Base-by-base conservation (phyloP, 345 rosid species). In the Moricandia moricandioides region DNA sequence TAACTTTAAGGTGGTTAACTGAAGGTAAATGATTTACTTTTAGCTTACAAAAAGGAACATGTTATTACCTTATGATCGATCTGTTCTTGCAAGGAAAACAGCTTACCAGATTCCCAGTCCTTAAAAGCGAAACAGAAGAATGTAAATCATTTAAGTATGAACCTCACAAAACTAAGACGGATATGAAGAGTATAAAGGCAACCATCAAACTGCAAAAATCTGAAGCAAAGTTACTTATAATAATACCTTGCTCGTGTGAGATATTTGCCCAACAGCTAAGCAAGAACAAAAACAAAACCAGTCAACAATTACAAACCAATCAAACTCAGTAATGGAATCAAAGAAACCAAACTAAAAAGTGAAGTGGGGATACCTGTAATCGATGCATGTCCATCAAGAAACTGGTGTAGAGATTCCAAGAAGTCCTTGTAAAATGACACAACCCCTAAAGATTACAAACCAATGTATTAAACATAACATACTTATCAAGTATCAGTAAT, bases 41-140 rank as follows among this genome's bases (percentile, higher is more conserved):
- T 33, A 33, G 35, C 8, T 5, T 33, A 21, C 31, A 35, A 35
- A 0, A 35, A 35, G 11, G 40, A 35, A 40, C 52, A 45, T n/a
- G 17, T 45, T 4, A 14, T 67, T 81, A 88, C 98, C 97, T 91
- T 93, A 68, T 93, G 97, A 70, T 87, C 88, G 4, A 88, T 83
- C 81, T 93, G 98, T 68, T 89, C 89, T 72, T 88, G 92, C 60
- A 93, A 80, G 7, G 96, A 88, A 79, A 88, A 93, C 33, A 91
- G 72, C 72, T 76, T 86, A 43, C 94, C 89, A 6, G 66, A 70
- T 71, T 84, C 94, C 92, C 92, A 91, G 70, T 91, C 84, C 98
- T 88, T 57, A 29, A 31, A 62, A 75, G 49, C 27, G 6, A 14
- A 60, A 58, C n/a, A 35, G 14, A 35, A 40, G 39, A 62, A 60